Evolutionary conservation across 2,329 filamentous ascomycete species (phyloP).

Genomic region (Trichoderma koningii): DNA sequence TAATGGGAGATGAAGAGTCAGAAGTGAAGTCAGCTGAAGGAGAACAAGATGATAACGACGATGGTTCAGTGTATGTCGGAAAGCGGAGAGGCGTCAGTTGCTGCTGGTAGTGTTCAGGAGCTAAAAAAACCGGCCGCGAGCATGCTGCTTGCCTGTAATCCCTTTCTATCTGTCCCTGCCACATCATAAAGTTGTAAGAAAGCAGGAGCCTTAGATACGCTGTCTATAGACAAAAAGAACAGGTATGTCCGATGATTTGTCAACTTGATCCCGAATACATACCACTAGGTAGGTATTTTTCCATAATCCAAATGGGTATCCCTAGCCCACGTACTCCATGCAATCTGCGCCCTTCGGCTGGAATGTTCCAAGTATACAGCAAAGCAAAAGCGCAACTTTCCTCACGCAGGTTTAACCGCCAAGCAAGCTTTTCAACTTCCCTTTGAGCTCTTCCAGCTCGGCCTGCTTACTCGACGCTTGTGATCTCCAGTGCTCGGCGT

Average conservation of each 20-base stretch:
- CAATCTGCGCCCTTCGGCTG: not conserved
- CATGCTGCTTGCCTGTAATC: too few relatives aligned
- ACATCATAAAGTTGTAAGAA: not conserved
- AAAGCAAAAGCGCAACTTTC: not conserved
- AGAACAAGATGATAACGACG: not conserved
- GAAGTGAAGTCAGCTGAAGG: not conserved
- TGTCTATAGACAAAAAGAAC: not conserved
- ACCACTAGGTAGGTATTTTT: not conserved
- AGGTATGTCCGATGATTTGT: not conserved
- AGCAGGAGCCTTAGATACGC: not conserved
- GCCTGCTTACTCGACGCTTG: slow-evolving; percentile 17
- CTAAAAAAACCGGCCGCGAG: too few relatives aligned
- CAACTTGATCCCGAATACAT: not conserved
- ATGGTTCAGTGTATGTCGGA: too few relatives aligned
- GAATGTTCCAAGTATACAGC: not conserved
- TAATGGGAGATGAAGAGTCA: not conserved
- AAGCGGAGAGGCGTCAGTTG: too few relatives aligned
- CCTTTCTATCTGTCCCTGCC: not conserved
- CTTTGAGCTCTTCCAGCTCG: slow-evolving; percentile 22
- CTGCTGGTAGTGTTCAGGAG: too few relatives aligned
- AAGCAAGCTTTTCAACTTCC: slow-evolving; percentile 18
- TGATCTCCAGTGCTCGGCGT: slow-evolving; percentile 18
- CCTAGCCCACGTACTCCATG: slow-evolving; percentile 2
- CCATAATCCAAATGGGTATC: slow-evolving; percentile 3
- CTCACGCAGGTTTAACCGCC: not conserved